Base-by-base conservation (phyloP, 345 rosid genomes). In the Populus deltoides region DNA sequence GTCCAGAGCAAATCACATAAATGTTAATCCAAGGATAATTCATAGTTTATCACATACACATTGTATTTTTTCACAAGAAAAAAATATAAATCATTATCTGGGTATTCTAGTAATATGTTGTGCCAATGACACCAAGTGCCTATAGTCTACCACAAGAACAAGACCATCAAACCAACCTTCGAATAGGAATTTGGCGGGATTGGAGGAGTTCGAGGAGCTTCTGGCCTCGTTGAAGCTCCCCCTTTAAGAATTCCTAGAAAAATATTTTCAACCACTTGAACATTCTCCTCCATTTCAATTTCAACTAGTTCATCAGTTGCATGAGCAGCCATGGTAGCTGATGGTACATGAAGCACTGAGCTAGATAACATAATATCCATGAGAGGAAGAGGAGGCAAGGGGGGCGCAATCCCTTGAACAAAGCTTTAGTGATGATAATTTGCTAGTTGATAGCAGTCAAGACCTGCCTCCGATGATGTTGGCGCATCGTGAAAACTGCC, bases 271-370 rank as follows among this genome's bases (percentile, higher is more conserved):
- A 77, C 82, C 77, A 79, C 87, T 78, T 85, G 92, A 24, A 81
- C 55, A 41, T 87, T 84, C 74, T 80, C 83, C 80, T 89, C 91
- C 67, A 73, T 86, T 49, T 88, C 93, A 80, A 76, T 73, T 66
- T 87, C 98, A 76, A 86, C 84, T 45, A 79, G 75, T 16, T 87
- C 88, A 33, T 89, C 90, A 74, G 70, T 74, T n/a, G 83, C 91
- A 22, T 81, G 88, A 72, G 92, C 94, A 82, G 93, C 94, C 89
- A 92, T 89, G 85, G 93, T 82, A 11, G 92, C 88, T 63, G 92
- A 85, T 43, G 94, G 91, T 70, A 87, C 78, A 29, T 80, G 61
- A 84, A 68, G 39, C 51, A 76, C 91, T 3, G 80, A 49, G 3
- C 31, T 29, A 1, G 31, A 29, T 29, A 29, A 29, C 31, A 29